Evolutionary conservation across 768 basidiomycete species (phyloP), one percentile per base, ranked within the genome.

Genomic region (Phylloporus sp.): DNA sequence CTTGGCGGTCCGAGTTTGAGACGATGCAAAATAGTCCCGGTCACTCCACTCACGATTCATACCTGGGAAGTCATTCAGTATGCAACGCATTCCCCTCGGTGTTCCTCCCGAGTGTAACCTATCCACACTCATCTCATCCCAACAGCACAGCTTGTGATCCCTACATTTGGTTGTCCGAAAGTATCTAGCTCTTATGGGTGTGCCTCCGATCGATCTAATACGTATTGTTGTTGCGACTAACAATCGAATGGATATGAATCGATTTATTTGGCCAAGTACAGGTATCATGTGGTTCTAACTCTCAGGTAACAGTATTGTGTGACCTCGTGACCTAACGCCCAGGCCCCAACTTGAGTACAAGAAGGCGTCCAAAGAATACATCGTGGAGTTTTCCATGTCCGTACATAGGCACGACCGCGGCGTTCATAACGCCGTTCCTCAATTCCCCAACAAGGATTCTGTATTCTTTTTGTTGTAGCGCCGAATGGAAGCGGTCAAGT

Each of bases 401-500:
- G 31, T 31, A 24, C 11, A 5, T 23, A 45, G 43, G 46, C 29
- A 44, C 37, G 27, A 28, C 53, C 50, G 56, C 53, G 53, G 57
- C 37, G 24, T 52, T 44, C 29, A 24, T 22, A 48, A 43, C 48
- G 39, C 46, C 48, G 47, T 55, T 37, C 44, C 41, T 35, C 47
- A 42, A 15, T 17, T 17, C 1, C 34, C 18, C 7, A 20, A 36
- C 26, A 43, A 32, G 41, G 38, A n/a, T 43, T 18, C 21, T 20
- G n/a, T 22, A 20, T 40, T 40, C 41, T 44, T 46, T 44, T 44
- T 45, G 47, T 58, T 41, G 13, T 35, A 34, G 32, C 43, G 28
- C 31, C 36, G 44, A 58, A 55, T 45, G 44, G 47, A 59, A 57
- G 52, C n/a, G n/a, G 10, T 15, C 48, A 26, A 28, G 28, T 42